phyloP scores from a whole-genome alignment of 768 basidiomycete species.

The Auricularia sp. region DNA sequence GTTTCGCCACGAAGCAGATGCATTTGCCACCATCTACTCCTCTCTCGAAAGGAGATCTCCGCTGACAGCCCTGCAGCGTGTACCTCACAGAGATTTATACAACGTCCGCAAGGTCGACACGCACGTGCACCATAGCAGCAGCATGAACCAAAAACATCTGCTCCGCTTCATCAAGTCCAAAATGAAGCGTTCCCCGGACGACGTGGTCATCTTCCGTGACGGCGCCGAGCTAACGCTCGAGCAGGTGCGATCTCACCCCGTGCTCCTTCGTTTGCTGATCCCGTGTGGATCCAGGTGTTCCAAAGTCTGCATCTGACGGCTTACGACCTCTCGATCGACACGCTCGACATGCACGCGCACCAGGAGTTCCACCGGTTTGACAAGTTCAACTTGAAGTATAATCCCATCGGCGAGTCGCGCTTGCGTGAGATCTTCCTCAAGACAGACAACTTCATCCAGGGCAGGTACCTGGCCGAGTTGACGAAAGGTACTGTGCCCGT shows the following conservation, averaged over 20 bases:
- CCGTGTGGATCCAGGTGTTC: conserved; percentile 47
- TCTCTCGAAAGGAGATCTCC: too few relatives aligned
- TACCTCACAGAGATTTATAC: conserved; percentile 93
- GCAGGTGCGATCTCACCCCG: conserved; percentile 29
- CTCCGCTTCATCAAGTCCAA: conserved; percentile 98
- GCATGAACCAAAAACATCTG: conserved; percentile 99
- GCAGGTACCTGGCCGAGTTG: conserved; percentile 88
- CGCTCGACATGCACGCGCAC: conserved; percentile 98
- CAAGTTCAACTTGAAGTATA: conserved; percentile 96
- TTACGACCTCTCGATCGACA: conserved; percentile 97
- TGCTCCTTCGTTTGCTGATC: not conserved
- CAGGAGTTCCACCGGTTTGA: conserved; percentile 98
- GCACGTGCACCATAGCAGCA: conserved; percentile 96
- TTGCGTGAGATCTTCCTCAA: conserved; percentile 96
- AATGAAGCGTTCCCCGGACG: conserved; percentile 82
- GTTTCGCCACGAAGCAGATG: too few relatives aligned
- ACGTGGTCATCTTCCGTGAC: conserved; percentile 93
- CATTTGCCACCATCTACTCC: too few relatives aligned
- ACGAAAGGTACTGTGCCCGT: conserved; percentile 56
- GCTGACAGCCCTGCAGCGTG: conserved; percentile 34
- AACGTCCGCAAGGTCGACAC: conserved; percentile 98
- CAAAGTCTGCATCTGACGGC: conserved; percentile 89
- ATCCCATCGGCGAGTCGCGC: conserved; percentile 90
- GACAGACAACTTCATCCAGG: conserved; percentile 90
- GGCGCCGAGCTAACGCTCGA: conserved; percentile 77